phyloP scores from a whole-genome alignment of 768 basidiomycete genomes.

The Dioszegia hungarica region DNA sequence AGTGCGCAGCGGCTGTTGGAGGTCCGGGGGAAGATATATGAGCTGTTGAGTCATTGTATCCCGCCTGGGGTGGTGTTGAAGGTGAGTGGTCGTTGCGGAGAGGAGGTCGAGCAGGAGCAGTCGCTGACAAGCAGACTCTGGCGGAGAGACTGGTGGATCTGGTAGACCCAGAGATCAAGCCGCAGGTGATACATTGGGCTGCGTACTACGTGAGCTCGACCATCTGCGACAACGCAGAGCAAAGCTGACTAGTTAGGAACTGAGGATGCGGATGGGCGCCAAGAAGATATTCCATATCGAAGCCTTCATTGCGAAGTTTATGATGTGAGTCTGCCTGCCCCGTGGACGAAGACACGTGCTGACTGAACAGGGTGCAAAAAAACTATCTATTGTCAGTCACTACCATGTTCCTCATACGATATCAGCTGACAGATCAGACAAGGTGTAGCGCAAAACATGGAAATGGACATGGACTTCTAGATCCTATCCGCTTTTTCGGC shows the following conservation, averaged over 20 bases:
- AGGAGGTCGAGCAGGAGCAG: not conserved
- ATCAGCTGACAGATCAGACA: conserved; percentile 4
- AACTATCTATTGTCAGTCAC: conserved; percentile 16
- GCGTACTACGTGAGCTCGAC: conserved; percentile 82
- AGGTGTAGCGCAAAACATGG: too few relatives aligned
- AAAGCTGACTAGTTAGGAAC: conserved; percentile 58
- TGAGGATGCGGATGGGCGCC: conserved; percentile 87
- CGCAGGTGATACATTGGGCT: conserved; percentile 95
- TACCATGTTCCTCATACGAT: not conserved
- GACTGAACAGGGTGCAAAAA: conserved; percentile 20
- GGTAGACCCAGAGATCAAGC: conserved; percentile 83
- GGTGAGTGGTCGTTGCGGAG: conserved; percentile 52
- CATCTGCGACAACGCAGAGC: not conserved
- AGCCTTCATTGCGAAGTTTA: conserved; percentile 94
- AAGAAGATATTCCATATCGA: conserved; percentile 96
- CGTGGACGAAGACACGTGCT: not conserved
- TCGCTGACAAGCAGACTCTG: conserved; percentile 63
- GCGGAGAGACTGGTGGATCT: conserved; percentile 79
- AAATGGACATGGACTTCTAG: conserved; percentile 8
- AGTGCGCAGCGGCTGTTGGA: conserved; percentile 83
- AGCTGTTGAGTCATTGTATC: conserved; percentile 93
- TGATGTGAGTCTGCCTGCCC: conserved; percentile 56
- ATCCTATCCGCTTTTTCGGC: not conserved
- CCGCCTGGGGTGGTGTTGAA: conserved; percentile 87
- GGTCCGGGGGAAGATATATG: conserved; percentile 88